Base-by-base conservation (phyloP, 2,329 filamentous ascomycete species). In the Trichophyton simii region DNA sequence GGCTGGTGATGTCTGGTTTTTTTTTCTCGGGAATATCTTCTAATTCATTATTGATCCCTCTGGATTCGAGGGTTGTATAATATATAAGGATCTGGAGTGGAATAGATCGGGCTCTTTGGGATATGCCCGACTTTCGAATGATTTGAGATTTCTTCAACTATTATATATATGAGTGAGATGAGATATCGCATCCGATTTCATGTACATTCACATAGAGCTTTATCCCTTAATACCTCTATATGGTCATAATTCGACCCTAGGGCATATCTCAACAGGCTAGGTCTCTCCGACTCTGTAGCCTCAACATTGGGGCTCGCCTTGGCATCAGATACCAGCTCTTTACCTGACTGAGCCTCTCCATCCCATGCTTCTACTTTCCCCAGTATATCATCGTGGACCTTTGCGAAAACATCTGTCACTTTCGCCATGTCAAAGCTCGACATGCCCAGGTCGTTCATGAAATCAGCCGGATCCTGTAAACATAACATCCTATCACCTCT, bases 391-490 rank as follows among this genome's bases (percentile, higher is more conserved):
- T 67, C 60, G 64, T 72, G 60, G 22, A 72, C 68, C 44, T 61
- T 55, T 3, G 66, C 65, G 52, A 82, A 76, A 0, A 76, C 79
- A 11, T 61, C 63, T 63, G 79, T 75, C 15, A 85, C 66, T 62
- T 83, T 78, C 62, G 76, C 76, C 63, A 82, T 80, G 13, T 75
- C 75, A 60, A 75, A 71, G 52, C 72, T 76, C 60, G 76, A 76
- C 50, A 72, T 71, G 38, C 83, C 83, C 0, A 85, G 74, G 66
- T 86, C 80, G 67, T 83, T 84, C 66, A 75, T 75, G 20, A 77
- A 75, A 66, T 84, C 77, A 6, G 81, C 80, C 0, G 83, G 83
- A 66, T 86, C 83, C 69, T 84, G 82, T 13, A 86, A 72, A 62
- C 75, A 80, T 58, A 85, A 73, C 58, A 81, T 71, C 60, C 75